Base-by-base conservation (phyloP, 108 stramenopile genomes). In the Fistulifera solaris region DNA sequence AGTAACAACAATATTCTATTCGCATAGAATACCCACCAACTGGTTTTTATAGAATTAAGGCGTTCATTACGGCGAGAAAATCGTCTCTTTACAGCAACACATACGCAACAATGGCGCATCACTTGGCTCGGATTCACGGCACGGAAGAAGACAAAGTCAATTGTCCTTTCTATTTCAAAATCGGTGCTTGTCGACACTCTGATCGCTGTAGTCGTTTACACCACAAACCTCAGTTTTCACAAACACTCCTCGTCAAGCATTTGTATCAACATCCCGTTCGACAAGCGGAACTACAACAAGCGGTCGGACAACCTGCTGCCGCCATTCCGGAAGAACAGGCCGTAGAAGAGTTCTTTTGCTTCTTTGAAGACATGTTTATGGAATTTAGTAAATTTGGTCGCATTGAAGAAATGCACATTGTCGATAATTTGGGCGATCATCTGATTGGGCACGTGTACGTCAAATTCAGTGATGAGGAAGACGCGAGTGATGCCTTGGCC, bases 121-220 rank as follows among this genome's bases (percentile, higher is more conserved):
- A 96, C 61, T 65, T 98, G 28, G 96, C 98, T 11, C 72, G 94
- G n/a, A 97, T 97, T 63, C 96, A 99, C 66, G 98, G 98, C 12
- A 96, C 96, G 6, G 98, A 99, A 72, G 95, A 97, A 58, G 98
- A 99, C 70, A 94, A 94, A 76, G 81, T 96, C 18, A 99, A 99
- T 65, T 99, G 98, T 72, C 96, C 98, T 48, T 99, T 97, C 70
- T 99, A 96, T 72, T 93, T 89, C 77, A 99, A 99, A 75, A 97
- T 99, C 44, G 98, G 97, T 19, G 93, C 93, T 16, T 98, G 97
- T 64, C 84, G 97, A 2, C 94, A 98, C 68, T 91, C 89, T 40
- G 97, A 95, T 62, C 72, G 94, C 22, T 97, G 94, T 71, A 80
- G 83, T 38, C 92, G 98, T 28, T 66, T 88, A 56, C 98, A 99